A percentile compares a stretch with the other conserved stretches of the same genome.
Evolutionary conservation across 2,329 filamentous ascomycete genomes (phyloP).

Genomic region (Periconia macrospinosa): DNA sequence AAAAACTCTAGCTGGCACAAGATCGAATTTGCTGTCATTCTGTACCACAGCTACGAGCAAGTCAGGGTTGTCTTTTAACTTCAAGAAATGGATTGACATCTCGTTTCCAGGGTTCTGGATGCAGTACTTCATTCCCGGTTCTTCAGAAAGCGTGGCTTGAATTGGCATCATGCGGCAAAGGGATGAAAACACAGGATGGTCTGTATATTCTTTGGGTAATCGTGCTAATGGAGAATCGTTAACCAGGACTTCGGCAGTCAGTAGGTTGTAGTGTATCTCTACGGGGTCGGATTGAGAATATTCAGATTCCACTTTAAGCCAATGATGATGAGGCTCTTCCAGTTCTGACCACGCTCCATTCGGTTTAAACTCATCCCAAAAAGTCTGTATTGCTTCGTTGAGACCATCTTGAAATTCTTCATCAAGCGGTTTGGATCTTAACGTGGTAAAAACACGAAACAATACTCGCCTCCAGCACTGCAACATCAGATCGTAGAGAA

Average conservation of each 20-base stretch:
- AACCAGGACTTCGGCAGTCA: background rate
- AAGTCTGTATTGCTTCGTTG: background rate
- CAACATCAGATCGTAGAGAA: background rate
- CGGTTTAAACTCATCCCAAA: background rate
- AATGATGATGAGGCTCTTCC: background rate
- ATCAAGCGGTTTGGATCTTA: background rate
- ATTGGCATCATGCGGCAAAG: background rate
- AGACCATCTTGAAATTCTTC: background rate
- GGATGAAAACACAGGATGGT: background rate
- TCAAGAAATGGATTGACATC: background rate
- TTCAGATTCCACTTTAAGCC: background rate
- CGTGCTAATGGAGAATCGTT: background rate
- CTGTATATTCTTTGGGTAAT: background rate
- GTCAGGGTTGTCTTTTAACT: background rate
- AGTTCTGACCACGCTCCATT: background rate
- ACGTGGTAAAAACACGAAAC: background rate
- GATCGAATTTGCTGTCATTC: background rate
- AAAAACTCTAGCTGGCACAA: background rate
- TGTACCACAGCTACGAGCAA: background rate
- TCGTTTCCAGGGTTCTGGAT: background rate
- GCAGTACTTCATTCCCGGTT: background rate
- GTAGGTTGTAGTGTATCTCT: background rate
- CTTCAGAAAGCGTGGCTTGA: background rate
- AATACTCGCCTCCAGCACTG: background rate
- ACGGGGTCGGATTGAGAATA: no score